These are phyloP conservation scores for Aureobasidium uvarum DNA, from an alignment of 2,329 filamentous ascomycete genomes.

Conservation along the genomic window DNA sequence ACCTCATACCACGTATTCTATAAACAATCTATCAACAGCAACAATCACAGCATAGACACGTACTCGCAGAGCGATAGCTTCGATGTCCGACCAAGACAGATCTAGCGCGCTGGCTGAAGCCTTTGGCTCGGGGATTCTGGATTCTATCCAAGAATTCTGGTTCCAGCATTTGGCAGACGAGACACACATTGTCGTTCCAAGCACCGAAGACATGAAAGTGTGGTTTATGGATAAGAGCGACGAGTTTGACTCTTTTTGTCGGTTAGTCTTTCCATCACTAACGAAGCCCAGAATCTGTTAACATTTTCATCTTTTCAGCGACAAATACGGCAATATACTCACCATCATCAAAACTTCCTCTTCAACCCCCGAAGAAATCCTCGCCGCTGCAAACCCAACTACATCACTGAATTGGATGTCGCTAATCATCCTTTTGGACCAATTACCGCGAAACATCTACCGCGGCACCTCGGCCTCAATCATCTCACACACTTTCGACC, in stretches of 20 bases:
- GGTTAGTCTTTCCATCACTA: neutral
- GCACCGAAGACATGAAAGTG: neutral
- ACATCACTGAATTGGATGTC: neutral
- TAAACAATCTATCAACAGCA: no score
- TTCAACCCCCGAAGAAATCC: neutral
- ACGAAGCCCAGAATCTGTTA: no score
- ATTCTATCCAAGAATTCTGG: neutral
- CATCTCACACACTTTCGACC: neutral
- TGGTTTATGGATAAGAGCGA: constrained; percentile 6
- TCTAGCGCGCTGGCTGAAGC: no score
- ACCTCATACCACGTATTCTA: no score
- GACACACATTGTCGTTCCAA: neutral
- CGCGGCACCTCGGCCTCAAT: neutral
- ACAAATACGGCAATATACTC: neutral
- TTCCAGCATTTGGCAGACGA: neutral
- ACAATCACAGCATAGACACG: no score
- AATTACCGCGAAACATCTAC: neutral
- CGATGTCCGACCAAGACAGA: no score
- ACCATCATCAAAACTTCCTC: neutral
- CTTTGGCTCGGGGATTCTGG: no score
- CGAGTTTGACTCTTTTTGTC: neutral
- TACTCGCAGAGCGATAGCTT: no score
- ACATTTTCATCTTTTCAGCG: neutral
- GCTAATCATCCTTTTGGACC: neutral
- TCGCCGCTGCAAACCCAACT: neutral